Evolutionary conservation across 1,139 yeast genomes (phyloP).

Genomic region (Hansenula anomala): DNA sequence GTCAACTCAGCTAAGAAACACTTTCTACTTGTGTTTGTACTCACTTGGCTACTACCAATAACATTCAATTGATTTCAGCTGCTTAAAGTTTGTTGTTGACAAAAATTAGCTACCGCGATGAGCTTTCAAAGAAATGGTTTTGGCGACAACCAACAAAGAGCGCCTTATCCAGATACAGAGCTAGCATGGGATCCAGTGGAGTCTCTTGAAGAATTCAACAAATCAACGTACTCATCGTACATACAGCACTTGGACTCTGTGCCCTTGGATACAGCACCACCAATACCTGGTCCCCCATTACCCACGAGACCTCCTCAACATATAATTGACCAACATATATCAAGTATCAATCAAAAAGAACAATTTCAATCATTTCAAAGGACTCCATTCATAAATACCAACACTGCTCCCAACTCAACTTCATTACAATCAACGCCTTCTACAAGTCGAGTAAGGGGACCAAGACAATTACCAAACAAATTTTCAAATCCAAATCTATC

Average conservation of each 20-base stretch:
- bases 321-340: slow-evolving; percentile 13
- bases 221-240: not conserved
- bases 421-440: slow-evolving; percentile 2
- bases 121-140: not conserved
- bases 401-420: not conserved
- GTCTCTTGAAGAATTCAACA: slow-evolving; percentile 14
- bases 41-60: too few relatives aligned
- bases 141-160: not conserved
- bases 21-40: too few relatives aligned
- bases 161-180: slow-evolving; percentile 5
- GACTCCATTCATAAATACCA: not conserved
- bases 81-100: too few relatives aligned
- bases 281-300: slow-evolving; percentile 12
- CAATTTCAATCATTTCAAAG: not conserved
- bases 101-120: too few relatives aligned
- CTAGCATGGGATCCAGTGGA: slow-evolving; percentile 15
- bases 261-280: slow-evolving; percentile 1
- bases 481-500: slow-evolving; percentile 12
- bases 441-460: slow-evolving; percentile 12
- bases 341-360: not conserved
- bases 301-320: slow-evolving; percentile 19
- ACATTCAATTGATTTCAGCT: too few relatives aligned
- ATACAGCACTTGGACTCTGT: slow-evolving; percentile 2
- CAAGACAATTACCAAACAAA: slow-evolving; percentile 15
- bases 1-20: too few relatives aligned